These are phyloP conservation scores for Cicer yamashitae DNA, from an alignment of 306 rosid species.

Conservation along the genomic window DNA sequence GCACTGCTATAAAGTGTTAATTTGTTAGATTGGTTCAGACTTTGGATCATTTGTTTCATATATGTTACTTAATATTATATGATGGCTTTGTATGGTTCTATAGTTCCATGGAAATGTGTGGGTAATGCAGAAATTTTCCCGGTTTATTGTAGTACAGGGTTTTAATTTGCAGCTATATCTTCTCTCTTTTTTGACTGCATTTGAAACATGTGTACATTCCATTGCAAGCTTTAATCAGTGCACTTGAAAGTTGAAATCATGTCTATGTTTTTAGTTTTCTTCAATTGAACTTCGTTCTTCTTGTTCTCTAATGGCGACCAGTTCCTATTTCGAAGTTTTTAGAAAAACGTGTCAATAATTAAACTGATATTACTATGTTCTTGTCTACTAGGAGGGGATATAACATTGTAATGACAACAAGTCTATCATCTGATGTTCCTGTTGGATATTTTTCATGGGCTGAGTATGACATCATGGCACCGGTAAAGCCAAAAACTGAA, in stretches of 20 bases:
- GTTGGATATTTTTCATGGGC: conserved; percentile 99
- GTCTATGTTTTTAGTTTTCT: neutral
- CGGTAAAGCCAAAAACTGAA: conserved; percentile 80
- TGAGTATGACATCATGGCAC: conserved; percentile 97
- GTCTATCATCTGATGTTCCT: conserved; percentile 98
- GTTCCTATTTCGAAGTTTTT: conserved; percentile 3
- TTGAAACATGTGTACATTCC: conserved; percentile 24
- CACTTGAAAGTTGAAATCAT: conserved; percentile 7
- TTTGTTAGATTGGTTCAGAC: conserved; percentile 33
- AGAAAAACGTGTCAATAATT: conserved; percentile 1
- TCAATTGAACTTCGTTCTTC: conserved; percentile 25
- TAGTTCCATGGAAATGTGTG: conserved; percentile 38
- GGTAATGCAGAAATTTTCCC: conserved; percentile 12
- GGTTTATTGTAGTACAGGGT: conserved; percentile 18
- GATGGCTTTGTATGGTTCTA: neutral
- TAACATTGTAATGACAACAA: conserved; percentile 87
- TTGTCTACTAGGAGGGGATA: conserved; percentile 74
- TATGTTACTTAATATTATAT: conserved; percentile 24
- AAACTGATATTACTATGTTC: conserved; percentile 45
- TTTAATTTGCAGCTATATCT: conserved; percentile 23
- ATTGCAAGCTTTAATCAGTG: conserved; percentile 28
- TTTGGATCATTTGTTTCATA: conserved; percentile 9
- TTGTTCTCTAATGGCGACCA: conserved; percentile 29
- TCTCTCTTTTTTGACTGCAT: conserved; percentile 12
- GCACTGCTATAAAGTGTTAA: conserved; percentile 62